These are phyloP conservation scores for Karstenula rhodostoma DNA, from an alignment of 2,329 filamentous ascomycete species.

Conservation along the genomic window DNA sequence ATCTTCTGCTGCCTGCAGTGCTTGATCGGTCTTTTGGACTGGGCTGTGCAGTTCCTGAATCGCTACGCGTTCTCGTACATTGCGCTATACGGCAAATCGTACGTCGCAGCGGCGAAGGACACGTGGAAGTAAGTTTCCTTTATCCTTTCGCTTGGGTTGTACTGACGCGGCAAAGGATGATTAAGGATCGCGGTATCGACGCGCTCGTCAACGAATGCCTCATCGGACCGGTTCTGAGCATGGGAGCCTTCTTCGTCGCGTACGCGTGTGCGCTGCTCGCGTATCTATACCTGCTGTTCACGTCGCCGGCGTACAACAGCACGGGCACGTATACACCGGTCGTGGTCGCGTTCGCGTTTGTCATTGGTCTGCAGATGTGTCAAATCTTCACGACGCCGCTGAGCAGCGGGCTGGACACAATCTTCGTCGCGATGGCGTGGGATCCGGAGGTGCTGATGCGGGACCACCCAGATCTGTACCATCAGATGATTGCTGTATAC, in stretches of 20 bases:
- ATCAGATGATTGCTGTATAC: constrained; percentile 80
- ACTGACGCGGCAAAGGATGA: constrained; percentile 64
- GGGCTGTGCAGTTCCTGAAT: constrained; percentile 89
- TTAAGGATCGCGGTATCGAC: constrained; percentile 90
- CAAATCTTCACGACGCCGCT: constrained; percentile 90
- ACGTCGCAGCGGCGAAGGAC: constrained; percentile 85
- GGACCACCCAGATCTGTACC: constrained; percentile 83
- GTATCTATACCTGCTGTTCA: constrained; percentile 87
- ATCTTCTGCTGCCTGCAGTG: constrained; percentile 80
- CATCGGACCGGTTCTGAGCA: constrained; percentile 67
- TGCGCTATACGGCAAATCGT: constrained; percentile 88
- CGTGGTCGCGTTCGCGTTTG: constrained; percentile 83
- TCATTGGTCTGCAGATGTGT: constrained; percentile 89
- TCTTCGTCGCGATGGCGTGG: constrained; percentile 82
- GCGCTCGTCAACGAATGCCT: constrained; percentile 90
- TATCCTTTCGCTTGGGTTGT: background rate
- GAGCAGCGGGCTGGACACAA: constrained; percentile 86
- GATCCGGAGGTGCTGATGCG: constrained; percentile 76
- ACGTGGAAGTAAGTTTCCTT: constrained; percentile 73
- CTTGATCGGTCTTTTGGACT: constrained; percentile 79
- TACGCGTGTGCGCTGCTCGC: constrained; percentile 83
- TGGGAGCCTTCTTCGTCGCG: constrained; percentile 83
- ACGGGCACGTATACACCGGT: constrained; percentile 75
- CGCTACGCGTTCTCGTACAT: constrained; percentile 93
- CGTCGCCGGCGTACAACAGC: constrained; percentile 78